A percentile compares a stretch with the other conserved stretches of the same genome.
Evolutionary conservation across 1,284 basidiomycete genomes (phyloP).

Genomic region (Rhodotorula sp.): DNA sequence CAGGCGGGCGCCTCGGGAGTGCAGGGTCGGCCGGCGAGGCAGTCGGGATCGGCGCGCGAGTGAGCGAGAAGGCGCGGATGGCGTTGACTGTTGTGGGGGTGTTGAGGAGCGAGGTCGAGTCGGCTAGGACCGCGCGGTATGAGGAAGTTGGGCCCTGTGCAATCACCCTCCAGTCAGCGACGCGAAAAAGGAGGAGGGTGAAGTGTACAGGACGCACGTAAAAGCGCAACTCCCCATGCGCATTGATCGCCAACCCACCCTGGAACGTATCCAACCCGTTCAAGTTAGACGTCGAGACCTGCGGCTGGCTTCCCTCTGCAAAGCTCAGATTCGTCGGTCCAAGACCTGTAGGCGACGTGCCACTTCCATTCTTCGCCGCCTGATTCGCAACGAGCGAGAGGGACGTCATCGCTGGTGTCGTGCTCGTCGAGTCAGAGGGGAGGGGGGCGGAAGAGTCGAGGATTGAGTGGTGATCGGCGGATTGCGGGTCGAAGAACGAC

Average conservation of each 20-base stretch:
- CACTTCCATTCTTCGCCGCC: not conserved
- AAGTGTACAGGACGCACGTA: slow-evolving; percentile 16
- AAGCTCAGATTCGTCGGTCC: slow-evolving; percentile 9
- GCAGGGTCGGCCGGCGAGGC: slow-evolving; percentile 27
- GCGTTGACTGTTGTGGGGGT: slow-evolving; percentile 18
- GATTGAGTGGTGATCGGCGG: not conserved
- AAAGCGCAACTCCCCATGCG: slow-evolving; percentile 36
- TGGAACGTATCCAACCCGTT: slow-evolving; percentile 28
- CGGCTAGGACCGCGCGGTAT: slow-evolving; percentile 32
- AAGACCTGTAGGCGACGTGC: not conserved
- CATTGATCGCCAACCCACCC: slow-evolving; percentile 35
- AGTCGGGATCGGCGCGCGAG: slow-evolving; percentile 37
- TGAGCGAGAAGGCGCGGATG: slow-evolving; percentile 36
- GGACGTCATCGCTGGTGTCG: not conserved
- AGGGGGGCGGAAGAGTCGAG: not conserved
- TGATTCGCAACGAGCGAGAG: not conserved
- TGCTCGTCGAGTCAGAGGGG: not conserved
- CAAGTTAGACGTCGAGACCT: slow-evolving; percentile 1
- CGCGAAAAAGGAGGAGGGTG: not conserved
- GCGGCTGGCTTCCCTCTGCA: slow-evolving; percentile 5
- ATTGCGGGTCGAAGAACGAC: not conserved
- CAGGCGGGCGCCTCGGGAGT: slow-evolving; percentile 30
- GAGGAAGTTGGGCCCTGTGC: slow-evolving; percentile 31
- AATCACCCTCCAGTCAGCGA: no score
- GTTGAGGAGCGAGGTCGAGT: slow-evolving; percentile 3